Base-by-base conservation (phyloP, 805 yeast genomes). In the Cyberlindnera misumaiensis region DNA sequence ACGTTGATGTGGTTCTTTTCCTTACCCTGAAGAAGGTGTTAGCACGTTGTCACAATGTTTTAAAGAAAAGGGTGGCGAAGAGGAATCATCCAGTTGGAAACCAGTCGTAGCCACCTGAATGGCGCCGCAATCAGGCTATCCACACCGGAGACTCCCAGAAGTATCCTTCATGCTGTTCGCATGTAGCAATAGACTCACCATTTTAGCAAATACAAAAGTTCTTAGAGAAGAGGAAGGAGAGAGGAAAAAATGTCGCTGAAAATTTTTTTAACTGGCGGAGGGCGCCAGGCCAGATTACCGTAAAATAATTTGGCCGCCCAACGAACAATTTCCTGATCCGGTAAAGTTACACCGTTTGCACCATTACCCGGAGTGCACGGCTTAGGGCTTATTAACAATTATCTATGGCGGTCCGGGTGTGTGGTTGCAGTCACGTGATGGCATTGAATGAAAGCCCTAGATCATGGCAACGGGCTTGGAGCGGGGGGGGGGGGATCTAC, bases 1-100 rank as follows among this genome's bases (percentile, higher is more conserved):
- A 90, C 95, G 96, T 90, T 90, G 79, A 90, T 85, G 85, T 90
- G 97, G 74, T 77, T 65, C 83, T 90, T 89, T 66, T 80, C 96
- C 75, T 87, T 87, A 81, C 96, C 96, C 95, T 20, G 24, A 8
- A 20, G 5, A 20, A 6, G 5, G 8, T 20, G 24, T 20, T 20
- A 20, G 24, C 24, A 20, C 24, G 24, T 20, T 20, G 24, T n/a
- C 24, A 6, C 24, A 20, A 20, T 5, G 5, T 6, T 20, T 20
- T 8, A 20, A 20, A 20, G 24, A 5, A 20, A 8, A 20, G 5
- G 24, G 24, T 20, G 24, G 24, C 24, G 24, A 20, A 20, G 24
- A 8, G 8, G 8, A 20, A 20, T 20, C 8, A 20, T 20, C 24
- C 24, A 8, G 24, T 8, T 6, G 24, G 24, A 20, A 20, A 8